Evolutionary conservation across 2,329 filamentous ascomycete genomes (phyloP).

Genomic region (Trichophyton mentagrophytes): DNA sequence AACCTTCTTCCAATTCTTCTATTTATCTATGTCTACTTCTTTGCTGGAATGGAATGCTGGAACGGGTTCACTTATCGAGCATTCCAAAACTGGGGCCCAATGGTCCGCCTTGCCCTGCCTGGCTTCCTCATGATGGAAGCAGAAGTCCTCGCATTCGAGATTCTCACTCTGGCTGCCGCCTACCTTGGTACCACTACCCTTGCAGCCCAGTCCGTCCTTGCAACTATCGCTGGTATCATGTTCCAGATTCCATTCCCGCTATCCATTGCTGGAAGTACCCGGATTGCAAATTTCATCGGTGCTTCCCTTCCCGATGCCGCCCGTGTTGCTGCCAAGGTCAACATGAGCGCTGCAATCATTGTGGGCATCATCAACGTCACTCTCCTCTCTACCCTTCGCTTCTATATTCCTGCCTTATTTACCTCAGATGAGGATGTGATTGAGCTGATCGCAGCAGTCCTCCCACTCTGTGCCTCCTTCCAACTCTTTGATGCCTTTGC

Average conservation of each 20-base stretch:
- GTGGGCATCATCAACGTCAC: conserved; percentile 71
- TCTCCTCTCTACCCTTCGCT: conserved; percentile 54
- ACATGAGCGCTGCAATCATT: conserved; percentile 51
- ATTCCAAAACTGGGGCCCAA: conserved; percentile 63
- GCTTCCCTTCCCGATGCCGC: conserved; percentile 71
- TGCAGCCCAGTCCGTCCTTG: conserved; percentile 76
- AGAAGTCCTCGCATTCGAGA: conserved; percentile 86
- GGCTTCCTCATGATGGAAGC: conserved; percentile 90
- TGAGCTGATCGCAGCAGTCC: conserved; percentile 51
- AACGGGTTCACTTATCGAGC: conserved; percentile 61
- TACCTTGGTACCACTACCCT: conserved; percentile 68
- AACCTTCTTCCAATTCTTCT: conserved; percentile 61
- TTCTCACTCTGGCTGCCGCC: conserved; percentile 69
- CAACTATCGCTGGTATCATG: conserved; percentile 63
- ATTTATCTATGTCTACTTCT: conserved; percentile 58
- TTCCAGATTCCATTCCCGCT: conserved; percentile 91
- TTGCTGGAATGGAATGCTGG: conserved; percentile 66
- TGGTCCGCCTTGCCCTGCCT: conserved; percentile 77
- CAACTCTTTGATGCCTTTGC: conserved; percentile 78
- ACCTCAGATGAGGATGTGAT: conserved; percentile 62
- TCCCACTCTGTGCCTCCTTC: conserved; percentile 76
- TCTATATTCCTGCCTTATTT: conserved; percentile 64
- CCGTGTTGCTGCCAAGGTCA: conserved; percentile 66
- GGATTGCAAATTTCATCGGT: conserved; percentile 84
- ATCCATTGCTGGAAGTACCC: conserved; percentile 74